Evolutionary conservation across 352 stramenopile genomes (phyloP).

Genomic region (Globisporangium apiculatum): DNA sequence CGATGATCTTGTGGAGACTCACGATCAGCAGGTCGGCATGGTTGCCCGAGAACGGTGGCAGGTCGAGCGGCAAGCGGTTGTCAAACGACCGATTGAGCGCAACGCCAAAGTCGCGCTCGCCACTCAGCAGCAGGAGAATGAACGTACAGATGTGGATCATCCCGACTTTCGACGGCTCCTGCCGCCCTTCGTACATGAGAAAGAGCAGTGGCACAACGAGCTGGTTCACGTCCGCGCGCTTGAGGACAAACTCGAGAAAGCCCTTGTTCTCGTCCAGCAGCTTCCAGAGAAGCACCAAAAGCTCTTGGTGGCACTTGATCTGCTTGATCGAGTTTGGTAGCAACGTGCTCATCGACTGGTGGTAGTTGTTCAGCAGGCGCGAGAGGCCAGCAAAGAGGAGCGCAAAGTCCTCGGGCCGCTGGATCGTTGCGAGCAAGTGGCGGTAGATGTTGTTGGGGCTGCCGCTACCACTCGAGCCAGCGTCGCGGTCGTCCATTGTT

Average conservation of each 20-base stretch:
- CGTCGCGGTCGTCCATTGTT: conserved; percentile 25
- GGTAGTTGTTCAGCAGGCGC: conserved; percentile 96
- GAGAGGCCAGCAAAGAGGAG: conserved; percentile 92
- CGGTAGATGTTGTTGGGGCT: conserved; percentile 52
- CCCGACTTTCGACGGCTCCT: conserved; percentile 90
- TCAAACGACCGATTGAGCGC: conserved; percentile 96
- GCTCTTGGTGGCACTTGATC: conserved; percentile 96
- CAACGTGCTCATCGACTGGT: conserved; percentile 91
- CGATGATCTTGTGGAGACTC: conserved; percentile 97
- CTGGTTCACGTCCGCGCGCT: conserved; percentile 92
- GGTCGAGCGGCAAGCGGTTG: conserved; percentile 90
- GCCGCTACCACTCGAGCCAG: conserved; percentile 9
- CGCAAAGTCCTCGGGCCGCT: conserved; percentile 85
- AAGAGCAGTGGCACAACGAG: conserved; percentile 83
- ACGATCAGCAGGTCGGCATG: conserved; percentile 97
- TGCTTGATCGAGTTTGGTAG: conserved; percentile 91
- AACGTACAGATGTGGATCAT: conserved; percentile 99
- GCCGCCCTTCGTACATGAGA: conserved; percentile 92
- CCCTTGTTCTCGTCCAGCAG: conserved; percentile 95
- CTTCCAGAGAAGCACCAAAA: conserved; percentile 98
- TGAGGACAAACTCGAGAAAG: conserved; percentile 93
- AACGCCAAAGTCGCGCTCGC: conserved; percentile 96
- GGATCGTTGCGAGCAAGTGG: conserved; percentile 51
- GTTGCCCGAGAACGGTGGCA: conserved; percentile 93
- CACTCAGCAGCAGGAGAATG: conserved; percentile 94